phyloP scores from a whole-genome alignment of 2,329 filamentous ascomycete species.

The Monilinia fructigena region DNA sequence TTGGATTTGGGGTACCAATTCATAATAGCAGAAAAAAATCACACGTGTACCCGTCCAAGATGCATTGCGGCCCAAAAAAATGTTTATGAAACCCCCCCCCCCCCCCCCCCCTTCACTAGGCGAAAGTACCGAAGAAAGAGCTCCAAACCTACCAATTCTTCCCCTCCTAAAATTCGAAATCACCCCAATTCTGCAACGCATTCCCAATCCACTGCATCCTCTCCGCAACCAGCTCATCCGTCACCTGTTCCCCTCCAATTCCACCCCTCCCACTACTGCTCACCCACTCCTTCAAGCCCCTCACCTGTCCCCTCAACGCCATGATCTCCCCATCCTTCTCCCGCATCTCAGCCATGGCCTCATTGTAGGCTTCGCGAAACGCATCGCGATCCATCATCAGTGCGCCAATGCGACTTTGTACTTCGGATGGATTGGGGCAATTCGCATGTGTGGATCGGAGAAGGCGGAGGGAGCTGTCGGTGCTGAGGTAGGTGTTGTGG shows the following conservation, averaged over 20 bases:
- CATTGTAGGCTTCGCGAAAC: conserved; percentile 51
- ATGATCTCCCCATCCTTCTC: conserved; percentile 57
- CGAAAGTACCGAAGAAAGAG: background rate
- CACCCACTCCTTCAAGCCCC: conserved; percentile 70
- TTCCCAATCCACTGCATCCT: conserved; percentile 62
- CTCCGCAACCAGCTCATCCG: conserved; percentile 66
- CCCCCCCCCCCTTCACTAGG: no score
- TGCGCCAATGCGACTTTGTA: conserved; percentile 35
- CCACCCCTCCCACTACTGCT: conserved; percentile 60
- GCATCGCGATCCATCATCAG: conserved; percentile 39
- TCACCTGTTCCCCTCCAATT: conserved; percentile 52
- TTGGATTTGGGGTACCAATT: background rate
- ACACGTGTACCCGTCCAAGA: background rate
- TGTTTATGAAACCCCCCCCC: background rate
- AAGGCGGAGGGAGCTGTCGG: conserved; percentile 54
- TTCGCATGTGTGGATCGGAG: conserved; percentile 50
- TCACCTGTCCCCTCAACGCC: conserved; percentile 57
- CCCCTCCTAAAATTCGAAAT: conserved; percentile 66
- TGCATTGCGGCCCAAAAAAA: background rate
- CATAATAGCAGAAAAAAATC: background rate
- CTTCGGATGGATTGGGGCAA: conserved; percentile 46
- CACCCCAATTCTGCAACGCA: conserved; percentile 71
- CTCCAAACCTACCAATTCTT: conserved; percentile 47
- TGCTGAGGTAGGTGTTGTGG: conserved; percentile 52
- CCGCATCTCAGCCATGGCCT: conserved; percentile 47